Percentiles rank a stretch among this genome's conserved stretches.
These are phyloP conservation scores for Silene uniflora DNA, from an alignment of 148 eudicot genomes.

Conservation along the genomic window DNA sequence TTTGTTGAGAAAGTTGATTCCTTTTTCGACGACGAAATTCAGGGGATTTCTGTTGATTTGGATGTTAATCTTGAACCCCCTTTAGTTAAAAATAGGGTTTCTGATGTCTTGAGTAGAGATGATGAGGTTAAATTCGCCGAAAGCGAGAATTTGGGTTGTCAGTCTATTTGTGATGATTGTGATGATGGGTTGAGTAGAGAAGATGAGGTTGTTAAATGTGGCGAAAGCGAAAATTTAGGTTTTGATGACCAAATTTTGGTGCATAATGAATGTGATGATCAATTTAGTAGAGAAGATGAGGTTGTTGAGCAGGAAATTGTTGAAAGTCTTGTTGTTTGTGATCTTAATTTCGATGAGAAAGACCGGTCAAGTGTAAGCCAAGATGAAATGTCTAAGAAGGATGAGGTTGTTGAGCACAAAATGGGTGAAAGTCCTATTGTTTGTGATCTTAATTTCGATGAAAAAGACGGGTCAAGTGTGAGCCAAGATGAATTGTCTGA, in stretches of 20 bases:
- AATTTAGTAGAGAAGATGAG: not conserved
- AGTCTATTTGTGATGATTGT: not conserved
- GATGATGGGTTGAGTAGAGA: not conserved
- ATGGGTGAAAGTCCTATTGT: not conserved
- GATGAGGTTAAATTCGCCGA: conserved; percentile 1
- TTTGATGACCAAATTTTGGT: not conserved
- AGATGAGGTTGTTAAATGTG: conserved; percentile 1
- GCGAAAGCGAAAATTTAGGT: not conserved
- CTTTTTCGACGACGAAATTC: not conserved
- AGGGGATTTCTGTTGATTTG: not conserved
- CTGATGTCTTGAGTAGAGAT: conserved; percentile 17
- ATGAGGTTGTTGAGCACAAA: not conserved
- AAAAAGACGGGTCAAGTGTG: conserved; percentile 8
- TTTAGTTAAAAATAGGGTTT: conserved; percentile 1
- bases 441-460: conserved; percentile 10
- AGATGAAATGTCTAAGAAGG: not conserved
- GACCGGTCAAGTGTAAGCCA: conserved; percentile 11
- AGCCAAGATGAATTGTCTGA: conserved; percentile 19
- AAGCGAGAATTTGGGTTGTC: conserved; percentile 1
- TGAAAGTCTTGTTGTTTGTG: conserved; percentile 6
- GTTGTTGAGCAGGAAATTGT: not conserved
- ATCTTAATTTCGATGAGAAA: conserved; percentile 12
- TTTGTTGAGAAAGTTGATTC: conserved; percentile 15
- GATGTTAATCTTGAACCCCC: not conserved
- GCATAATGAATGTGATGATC: not conserved